Evolutionary conservation across 805 yeast genomes (phyloP), one percentile per base, ranked within the genome.

Genomic region (Hanseniaspora lindneri): DNA sequence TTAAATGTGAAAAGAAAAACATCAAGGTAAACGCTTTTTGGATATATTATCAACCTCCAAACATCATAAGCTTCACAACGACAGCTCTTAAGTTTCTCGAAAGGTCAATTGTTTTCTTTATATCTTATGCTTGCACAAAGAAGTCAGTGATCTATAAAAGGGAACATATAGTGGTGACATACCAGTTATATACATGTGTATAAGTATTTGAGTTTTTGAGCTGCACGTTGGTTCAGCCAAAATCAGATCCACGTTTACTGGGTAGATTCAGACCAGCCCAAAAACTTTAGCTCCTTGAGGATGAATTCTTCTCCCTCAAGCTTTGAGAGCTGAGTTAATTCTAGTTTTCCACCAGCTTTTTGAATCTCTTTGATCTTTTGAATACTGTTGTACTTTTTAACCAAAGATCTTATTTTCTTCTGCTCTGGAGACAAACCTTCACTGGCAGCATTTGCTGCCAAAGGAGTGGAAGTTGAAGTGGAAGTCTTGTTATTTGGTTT

Each of bases 371-470:
- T 88, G 59, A 92, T 74, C 47, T 78, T 79, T 64, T 88, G 95
- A 57, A 92, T 92, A n/a, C 98, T 96, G 60, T 97, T 76, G 54
- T 89, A 74, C 67, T 92, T 92, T 70, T 92, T 92, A 65, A 88
- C 73, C 62, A 92, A 72, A 28, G 92, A 79, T 63, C 98, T 76
- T 54, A 86, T 80, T 66, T 88, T 87, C 73, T 88, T 92, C 58
- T 89, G 97, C 65, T 89, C 96, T 35, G 84, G 72, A 10, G 84
- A 76, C 32, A 64, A 56, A 33, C 56, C 50, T 32, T 56, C 50
- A 55, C 52, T 37, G 50, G 40, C 33, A 17, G 44, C 39, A 32
- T 52, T 47, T 4, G 55, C n/a, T n/a, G n/a, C n/a, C n/a, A n/a
- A 42, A 9, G 55, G 49, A 4, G 54, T 40, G 17, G 56, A 41